Evolutionary conservation across 2,329 filamentous ascomycete genomes (phyloP), one percentile per base, ranked within the genome.

Genomic region (Paraconiothyrium sp.): DNA sequence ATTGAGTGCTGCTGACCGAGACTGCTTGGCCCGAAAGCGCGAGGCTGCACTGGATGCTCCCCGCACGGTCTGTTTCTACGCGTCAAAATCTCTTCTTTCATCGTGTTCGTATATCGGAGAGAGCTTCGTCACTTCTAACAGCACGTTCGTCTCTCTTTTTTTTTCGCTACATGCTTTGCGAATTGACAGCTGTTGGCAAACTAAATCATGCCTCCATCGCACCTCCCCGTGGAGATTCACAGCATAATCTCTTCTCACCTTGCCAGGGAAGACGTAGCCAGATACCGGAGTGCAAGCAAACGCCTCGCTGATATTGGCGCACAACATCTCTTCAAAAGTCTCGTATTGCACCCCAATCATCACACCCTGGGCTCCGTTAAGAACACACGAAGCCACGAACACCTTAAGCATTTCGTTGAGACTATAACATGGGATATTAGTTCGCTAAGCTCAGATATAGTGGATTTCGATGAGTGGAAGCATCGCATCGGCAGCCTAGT

Each of bases 151-250:
- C 8, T 20, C 39, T 50, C 16, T 34, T 50, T 22, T 50, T 22
- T 22, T 44, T 14, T 16, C 4, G 4, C 14, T 22, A 43, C 32
- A 35, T 32, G 22, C 16, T 35, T 39, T 30, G 32, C 20, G 20
- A 37, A 10, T 7, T 39, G 30, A n/a, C 22, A 6, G 32, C n/a
- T 20, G 10, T n/a, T 27, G 6, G n/a, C 13, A 4, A 35, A 8
- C 6, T 16, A 16, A 11, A 34, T 2, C 2, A 55, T 55, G 52
- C 16, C 52, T 32, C 13, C 24, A 11, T 24, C 52, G 14, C 52
- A 55, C 16, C 52, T 55, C 8, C 52, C 52, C 13, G 52, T 24
- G 27, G 52, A 55, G n/a, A 55, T 55, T n/a, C 52, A 55, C 27
- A 24, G 27, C 14, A 34, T 55, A 14, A 55, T 55, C 24, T 55